Conservation (phyloP, 306 rosid species). For the Castanea crenata region DNA sequence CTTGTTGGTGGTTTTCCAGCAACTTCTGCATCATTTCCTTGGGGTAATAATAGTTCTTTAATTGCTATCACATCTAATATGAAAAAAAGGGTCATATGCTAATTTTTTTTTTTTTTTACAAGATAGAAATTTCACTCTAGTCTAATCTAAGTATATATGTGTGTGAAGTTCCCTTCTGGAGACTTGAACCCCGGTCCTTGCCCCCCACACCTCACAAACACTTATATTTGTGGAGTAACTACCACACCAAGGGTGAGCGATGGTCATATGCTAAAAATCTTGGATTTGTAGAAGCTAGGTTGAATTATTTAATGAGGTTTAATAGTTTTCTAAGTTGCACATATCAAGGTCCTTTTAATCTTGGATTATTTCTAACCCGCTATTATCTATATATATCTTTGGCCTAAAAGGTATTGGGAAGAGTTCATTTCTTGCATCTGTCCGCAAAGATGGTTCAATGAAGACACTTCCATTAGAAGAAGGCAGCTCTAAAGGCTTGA, state of each 20-base stretch:
- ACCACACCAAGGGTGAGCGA: too few species aligned
- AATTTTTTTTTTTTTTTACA: too few species aligned
- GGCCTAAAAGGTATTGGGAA: conserved; percentile 14
- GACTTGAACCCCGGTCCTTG: too few species aligned
- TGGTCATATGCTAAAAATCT: background rate
- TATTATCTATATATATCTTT: background rate
- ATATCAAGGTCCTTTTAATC: background rate
- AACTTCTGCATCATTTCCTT: conserved; percentile 1
- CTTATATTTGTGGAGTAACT: too few species aligned
- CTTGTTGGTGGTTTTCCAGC: conserved; percentile 1
- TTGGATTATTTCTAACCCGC: background rate
- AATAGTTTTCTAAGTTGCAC: background rate
- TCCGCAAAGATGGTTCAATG: conserved; percentile 3
- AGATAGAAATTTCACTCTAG: too few species aligned
- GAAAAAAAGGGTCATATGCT: background rate
- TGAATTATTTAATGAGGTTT: background rate
- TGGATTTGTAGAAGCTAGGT: background rate
- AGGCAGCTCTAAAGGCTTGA: conserved; percentile 12
- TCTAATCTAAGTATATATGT: too few species aligned
- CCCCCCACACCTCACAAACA: too few species aligned
- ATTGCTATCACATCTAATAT: too few species aligned
- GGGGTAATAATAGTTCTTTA: background rate
- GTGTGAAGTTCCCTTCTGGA: too few species aligned
- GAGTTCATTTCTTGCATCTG: conserved; percentile 3
- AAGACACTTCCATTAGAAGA: background rate